These are phyloP conservation scores for Candida orba DNA, from an alignment of 805 yeast genomes.

Conservation along the genomic window DNA sequence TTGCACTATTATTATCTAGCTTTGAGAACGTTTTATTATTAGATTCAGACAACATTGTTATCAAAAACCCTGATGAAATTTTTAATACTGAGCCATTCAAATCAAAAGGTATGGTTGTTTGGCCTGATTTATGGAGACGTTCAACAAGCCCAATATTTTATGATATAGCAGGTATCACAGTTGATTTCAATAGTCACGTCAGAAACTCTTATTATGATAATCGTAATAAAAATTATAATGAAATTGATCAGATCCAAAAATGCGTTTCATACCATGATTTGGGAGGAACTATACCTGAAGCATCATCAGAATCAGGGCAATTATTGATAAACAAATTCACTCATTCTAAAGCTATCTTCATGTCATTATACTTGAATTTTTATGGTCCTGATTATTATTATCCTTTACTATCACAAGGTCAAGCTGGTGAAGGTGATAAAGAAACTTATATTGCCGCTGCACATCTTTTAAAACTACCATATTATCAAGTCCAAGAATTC, in stretches of 20 bases:
- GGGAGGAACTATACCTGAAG: conserved; percentile 61
- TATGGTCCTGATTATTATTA: conserved; percentile 56
- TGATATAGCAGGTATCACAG: conserved; percentile 41
- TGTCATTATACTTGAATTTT: conserved; percentile 58
- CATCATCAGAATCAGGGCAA: conserved; percentile 67
- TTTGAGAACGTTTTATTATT: conserved; percentile 68
- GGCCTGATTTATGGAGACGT: conserved; percentile 72
- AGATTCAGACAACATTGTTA: conserved; percentile 68
- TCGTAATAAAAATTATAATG: not conserved
- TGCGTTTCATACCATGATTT: conserved; percentile 51
- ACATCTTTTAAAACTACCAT: conserved; percentile 36
- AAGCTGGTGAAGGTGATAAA: conserved; percentile 73
- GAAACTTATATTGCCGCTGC: conserved; percentile 73
- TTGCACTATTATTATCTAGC: conserved; percentile 68
- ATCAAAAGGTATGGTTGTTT: conserved; percentile 38
- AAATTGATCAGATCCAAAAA: not conserved
- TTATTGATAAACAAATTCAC: conserved; percentile 46
- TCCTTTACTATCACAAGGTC: conserved; percentile 51
- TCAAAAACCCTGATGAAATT: conserved; percentile 38
- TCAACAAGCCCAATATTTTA: conserved; percentile 55
- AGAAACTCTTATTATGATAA: not conserved
- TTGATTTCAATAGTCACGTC: conserved; percentile 19
- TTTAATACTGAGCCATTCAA: conserved; percentile 8
- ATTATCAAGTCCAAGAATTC: conserved; percentile 18
- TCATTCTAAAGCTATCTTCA: conserved; percentile 20